Evolutionary conservation across 768 basidiomycete species (phyloP).

Genomic region (Boletus rubroflammeus): DNA sequence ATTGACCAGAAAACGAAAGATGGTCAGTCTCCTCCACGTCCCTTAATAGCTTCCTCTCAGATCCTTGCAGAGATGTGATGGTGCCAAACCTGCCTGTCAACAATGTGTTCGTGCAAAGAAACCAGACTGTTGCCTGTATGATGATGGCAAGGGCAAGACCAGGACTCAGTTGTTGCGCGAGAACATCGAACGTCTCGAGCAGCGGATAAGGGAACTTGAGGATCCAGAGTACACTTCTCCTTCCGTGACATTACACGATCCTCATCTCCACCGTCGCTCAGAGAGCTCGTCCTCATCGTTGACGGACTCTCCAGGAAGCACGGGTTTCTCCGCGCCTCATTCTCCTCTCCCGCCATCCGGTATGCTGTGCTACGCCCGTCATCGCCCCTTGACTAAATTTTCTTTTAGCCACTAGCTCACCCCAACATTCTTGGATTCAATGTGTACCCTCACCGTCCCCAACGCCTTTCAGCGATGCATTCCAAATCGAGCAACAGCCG

Average conservation of each 20-base stretch:
- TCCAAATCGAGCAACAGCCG: constrained; percentile 43
- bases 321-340: constrained; percentile 50
- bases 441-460: constrained; percentile 50
- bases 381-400: constrained; percentile 4
- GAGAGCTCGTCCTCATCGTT: constrained; percentile 55
- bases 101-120: constrained; percentile 80
- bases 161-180: constrained; percentile 77
- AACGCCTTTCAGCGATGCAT: constrained; percentile 50
- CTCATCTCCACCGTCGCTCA: constrained; percentile 42
- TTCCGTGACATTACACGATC: constrained; percentile 68
- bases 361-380: constrained; percentile 22
- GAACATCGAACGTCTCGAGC: constrained; percentile 69
- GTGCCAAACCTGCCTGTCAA: constrained; percentile 70
- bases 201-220: constrained; percentile 69
- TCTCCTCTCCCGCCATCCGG: constrained; percentile 58
- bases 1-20: constrained; percentile 59
- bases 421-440: constrained; percentile 50
- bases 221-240: constrained; percentile 68
- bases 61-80: constrained; percentile 64
- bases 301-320: constrained; percentile 47
- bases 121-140: constrained; percentile 70
- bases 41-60: constrained; percentile 8
- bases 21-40: constrained; percentile 39
- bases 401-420: constrained; percentile 43
- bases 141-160: constrained; percentile 82